Conservation (phyloP, 805 yeast genomes). For the Zygosaccharomyces bisporus region DNA sequence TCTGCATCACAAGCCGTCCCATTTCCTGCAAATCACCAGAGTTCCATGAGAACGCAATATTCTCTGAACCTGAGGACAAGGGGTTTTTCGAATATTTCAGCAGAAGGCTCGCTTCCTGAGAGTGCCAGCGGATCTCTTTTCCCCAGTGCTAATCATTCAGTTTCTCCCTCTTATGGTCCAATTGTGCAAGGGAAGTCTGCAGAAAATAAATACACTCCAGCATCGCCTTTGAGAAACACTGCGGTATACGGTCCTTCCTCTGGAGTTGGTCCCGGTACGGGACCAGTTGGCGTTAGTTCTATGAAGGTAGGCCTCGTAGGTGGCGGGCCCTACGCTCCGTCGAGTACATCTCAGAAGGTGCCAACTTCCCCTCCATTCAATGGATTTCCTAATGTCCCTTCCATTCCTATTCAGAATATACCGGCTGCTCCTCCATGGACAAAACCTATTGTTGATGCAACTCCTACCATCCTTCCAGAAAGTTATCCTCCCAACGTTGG, state of each 20-base stretch:
- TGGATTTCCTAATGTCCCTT: constrained; percentile 8
- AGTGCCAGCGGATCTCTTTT: constrained; percentile 6
- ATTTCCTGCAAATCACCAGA: constrained; percentile 7
- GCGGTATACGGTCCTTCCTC: neutral
- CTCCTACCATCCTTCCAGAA: constrained; percentile 9
- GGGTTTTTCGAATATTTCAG: constrained; percentile 27
- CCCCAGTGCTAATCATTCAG: constrained; percentile 2
- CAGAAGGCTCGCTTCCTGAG: constrained; percentile 13
- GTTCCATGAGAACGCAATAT: constrained; percentile 2
- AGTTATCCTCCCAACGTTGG: neutral
- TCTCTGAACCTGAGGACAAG: constrained; percentile 17
- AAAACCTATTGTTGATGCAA: constrained; percentile 9
- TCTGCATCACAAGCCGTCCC: constrained; percentile 3
- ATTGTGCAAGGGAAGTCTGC: constrained; percentile 1
- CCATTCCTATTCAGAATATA: neutral
- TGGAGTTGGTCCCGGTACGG: neutral
- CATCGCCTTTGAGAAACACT: constrained; percentile 6
- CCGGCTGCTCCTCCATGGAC: neutral
- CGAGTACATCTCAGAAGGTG: neutral
- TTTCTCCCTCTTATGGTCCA: constrained; percentile 4
- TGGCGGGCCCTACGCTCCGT: constrained; percentile 9
- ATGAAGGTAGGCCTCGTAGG: neutral
- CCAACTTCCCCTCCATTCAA: neutral
- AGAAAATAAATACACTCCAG: constrained; percentile 12
- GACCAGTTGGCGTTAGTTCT: neutral